Base-by-base conservation (phyloP, 257 asterid species). In the Eucommia ulmoides region DNA sequence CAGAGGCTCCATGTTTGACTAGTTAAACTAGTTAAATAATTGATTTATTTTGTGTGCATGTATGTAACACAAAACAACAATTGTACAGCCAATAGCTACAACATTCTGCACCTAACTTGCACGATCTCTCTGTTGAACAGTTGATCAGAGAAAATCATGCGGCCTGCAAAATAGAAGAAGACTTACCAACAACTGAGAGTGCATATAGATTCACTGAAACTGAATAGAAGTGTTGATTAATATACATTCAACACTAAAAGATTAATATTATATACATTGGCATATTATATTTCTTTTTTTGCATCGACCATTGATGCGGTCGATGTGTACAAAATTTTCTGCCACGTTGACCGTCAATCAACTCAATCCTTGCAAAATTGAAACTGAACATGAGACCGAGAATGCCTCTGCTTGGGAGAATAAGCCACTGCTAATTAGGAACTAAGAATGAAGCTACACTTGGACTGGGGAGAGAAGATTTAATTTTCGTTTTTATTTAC, bases 1-100 rank as follows among this genome's bases (percentile, higher is more conserved):
- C 8, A 81, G 45, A 25, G 94, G 68, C 67, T 81, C 95, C 95
- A 84, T 84, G 57, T 60, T 58, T 24, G 9, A 55, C 24, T 5
- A 2, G 15, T 16, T 42, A 8, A 52, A 44, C 33, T 42, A 6
- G 8, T 2, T 1, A 42, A 16, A 10, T 42, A 42, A 16, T 42
- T 9, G 3, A 10, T 42, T n/a, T 42, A 21, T 42, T 21, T 3
- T 2, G n/a, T 21, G 8, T 18, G 48, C 48, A 15, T 42, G 4
- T 2, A 15, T 15, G 15, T 1, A 2, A 5, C 7, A 29, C n/a
- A 42, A 2, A 3, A 15, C 48, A 42, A 17, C 7, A 5, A 42
- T 21, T 3, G 7, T 16, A 29, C 44, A 15, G n/a, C 48, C 19
- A 18, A 42, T 2, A 42, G 19, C 19, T 42, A 42, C 20, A 42